Evolutionary conservation across 257 asterid genomes (phyloP).

Genomic region (Fraxinus pennsylvanica): DNA sequence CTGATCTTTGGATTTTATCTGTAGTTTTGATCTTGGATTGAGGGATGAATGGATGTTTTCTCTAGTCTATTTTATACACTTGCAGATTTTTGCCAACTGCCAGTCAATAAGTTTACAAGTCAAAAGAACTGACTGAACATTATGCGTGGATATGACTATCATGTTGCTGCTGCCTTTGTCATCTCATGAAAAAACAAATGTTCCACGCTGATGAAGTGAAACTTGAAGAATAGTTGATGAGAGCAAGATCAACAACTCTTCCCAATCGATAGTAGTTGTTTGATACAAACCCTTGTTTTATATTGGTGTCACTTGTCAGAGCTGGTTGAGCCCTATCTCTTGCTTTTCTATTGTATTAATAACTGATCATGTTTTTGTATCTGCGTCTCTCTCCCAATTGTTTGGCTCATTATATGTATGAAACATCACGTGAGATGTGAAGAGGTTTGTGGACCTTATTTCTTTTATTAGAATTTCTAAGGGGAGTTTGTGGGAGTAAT

Average conservation of each 20-base stretch:
- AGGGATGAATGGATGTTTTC: background rate
- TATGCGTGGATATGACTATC: background rate
- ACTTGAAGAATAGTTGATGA: background rate
- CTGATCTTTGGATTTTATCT: background rate
- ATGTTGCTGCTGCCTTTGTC: conserved; percentile 4
- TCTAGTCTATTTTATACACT: background rate
- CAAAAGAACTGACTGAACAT: background rate
- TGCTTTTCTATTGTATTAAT: background rate
- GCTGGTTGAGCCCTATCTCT: conserved; percentile 5
- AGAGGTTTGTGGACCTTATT: background rate
- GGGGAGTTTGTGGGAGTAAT: background rate
- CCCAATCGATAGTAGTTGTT: background rate
- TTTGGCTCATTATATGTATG: background rate
- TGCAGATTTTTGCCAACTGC: background rate
- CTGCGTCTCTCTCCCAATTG: background rate
- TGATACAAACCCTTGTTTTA: background rate
- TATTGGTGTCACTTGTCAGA: background rate
- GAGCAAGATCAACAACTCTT: background rate
- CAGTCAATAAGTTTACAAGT: background rate
- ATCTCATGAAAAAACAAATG: background rate
- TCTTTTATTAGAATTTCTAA: background rate
- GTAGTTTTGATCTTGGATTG: background rate
- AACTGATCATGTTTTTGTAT: background rate
- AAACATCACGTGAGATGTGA: background rate
- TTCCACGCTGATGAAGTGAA: background rate